Percentiles rank a stretch among this genome's conserved stretches.
Conservation (phyloP, 148 eudicot species). For the Diospyros lotus region DNA sequence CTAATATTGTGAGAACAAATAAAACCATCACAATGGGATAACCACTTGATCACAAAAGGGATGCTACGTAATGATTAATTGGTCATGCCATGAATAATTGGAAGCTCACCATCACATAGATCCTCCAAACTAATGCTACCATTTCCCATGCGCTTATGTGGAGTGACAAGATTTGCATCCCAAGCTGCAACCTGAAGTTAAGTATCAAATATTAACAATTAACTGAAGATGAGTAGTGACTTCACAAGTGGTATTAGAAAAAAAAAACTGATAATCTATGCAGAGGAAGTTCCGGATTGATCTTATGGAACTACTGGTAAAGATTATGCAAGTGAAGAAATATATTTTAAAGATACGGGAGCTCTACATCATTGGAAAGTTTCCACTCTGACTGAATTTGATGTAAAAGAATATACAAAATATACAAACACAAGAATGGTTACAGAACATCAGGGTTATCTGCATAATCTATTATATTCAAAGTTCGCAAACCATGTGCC, state of each 20-base stretch:
- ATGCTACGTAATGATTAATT: neutral
- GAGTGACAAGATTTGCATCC: slow-evolving; percentile 98
- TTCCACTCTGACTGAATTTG: too few species aligned
- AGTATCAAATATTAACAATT: slow-evolving; percentile 4
- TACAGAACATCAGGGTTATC: too few species aligned
- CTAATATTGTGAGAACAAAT: neutral
- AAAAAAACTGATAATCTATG: neutral
- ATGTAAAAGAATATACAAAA: too few species aligned
- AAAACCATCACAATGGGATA: neutral
- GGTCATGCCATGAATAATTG: slow-evolving; percentile 3
- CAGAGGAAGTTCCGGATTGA: too few species aligned
- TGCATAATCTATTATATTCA: too few species aligned
- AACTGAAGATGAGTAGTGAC: slow-evolving; percentile 5
- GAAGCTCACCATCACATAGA: slow-evolving; percentile 80
- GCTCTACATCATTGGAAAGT: too few species aligned
- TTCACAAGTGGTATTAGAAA: neutral
- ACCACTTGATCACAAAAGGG: neutral
- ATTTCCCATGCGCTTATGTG: slow-evolving; percentile 98
- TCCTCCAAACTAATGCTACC: slow-evolving; percentile 49
- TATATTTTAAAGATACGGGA: too few species aligned
- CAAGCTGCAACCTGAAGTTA: slow-evolving; percentile 81
- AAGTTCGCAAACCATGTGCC: too few species aligned
- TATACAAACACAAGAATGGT: too few species aligned
- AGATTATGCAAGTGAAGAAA: too few species aligned
- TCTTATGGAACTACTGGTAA: too few species aligned